phyloP scores from a whole-genome alignment of 768 basidiomycete genomes.

The Macrolepiota fuliginosa region DNA sequence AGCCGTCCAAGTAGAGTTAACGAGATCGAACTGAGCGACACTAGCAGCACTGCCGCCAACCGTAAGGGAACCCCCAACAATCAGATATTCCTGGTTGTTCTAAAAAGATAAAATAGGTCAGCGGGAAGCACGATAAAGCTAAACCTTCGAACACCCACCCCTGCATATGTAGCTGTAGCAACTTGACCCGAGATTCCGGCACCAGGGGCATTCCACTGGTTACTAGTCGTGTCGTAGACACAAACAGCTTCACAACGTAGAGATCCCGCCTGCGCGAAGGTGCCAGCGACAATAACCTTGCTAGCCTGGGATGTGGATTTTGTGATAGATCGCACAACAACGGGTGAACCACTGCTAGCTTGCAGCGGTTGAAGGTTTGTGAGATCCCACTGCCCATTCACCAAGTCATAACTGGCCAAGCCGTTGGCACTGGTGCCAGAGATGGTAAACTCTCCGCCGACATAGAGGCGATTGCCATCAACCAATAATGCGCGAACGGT shows the following conservation, averaged over 20 bases:
- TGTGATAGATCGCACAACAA: conserved; percentile 72
- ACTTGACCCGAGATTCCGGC: conserved; percentile 81
- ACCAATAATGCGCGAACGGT: conserved; percentile 77
- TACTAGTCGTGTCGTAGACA: conserved; percentile 59
- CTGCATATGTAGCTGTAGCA: conserved; percentile 74
- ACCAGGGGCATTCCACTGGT: conserved; percentile 81
- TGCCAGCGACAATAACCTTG: conserved; percentile 81
- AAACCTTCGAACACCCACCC: conserved; percentile 49
- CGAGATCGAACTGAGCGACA: conserved; percentile 70
- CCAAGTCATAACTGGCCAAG: conserved; percentile 80
- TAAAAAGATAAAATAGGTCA: conserved; percentile 25
- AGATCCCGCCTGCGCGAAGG: conserved; percentile 77
- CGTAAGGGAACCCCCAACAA: conserved; percentile 80
- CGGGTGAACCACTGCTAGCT: conserved; percentile 46
- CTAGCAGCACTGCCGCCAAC: conserved; percentile 67
- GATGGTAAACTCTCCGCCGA: conserved; percentile 83
- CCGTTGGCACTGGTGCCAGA: conserved; percentile 57
- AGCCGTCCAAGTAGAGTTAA: conserved; percentile 72
- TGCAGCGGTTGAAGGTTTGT: conserved; percentile 59
- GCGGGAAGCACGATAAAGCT: not conserved
- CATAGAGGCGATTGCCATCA: conserved; percentile 63
- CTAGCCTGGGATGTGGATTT: conserved; percentile 57
- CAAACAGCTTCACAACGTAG: conserved; percentile 78
- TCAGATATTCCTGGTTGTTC: conserved; percentile 64
- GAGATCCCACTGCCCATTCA: conserved; percentile 57